These are phyloP conservation scores for Vicia faba DNA, from an alignment of 306 rosid genomes.

Conservation along the genomic window DNA sequence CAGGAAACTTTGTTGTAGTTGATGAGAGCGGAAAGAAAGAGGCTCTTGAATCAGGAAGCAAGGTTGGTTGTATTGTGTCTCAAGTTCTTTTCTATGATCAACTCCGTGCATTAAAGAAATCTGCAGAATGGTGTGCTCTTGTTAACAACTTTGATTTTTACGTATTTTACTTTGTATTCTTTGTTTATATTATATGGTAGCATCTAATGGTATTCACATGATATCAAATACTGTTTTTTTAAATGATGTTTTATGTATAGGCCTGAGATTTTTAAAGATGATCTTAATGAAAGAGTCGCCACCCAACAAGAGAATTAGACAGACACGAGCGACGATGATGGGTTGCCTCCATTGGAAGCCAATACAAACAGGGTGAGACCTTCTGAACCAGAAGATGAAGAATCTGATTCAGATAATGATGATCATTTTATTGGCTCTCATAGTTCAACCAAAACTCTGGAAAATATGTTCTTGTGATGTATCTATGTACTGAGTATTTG, in stretches of 20 bases:
- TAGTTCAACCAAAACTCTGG: too few relatives aligned
- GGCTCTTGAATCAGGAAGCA: slow-evolving; percentile 93
- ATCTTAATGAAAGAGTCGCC: slow-evolving; percentile 45
- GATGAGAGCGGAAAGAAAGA: slow-evolving; percentile 80
- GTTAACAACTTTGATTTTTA: too few relatives aligned
- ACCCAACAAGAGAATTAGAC: too few relatives aligned
- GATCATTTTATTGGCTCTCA: too few relatives aligned
- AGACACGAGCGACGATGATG: too few relatives aligned
- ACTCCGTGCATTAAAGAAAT: slow-evolving; percentile 71
- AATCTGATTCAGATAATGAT: too few relatives aligned
- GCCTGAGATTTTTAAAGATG: slow-evolving; percentile 76
- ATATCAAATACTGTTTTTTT: slow-evolving; percentile 25
- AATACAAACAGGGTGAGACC: too few relatives aligned
- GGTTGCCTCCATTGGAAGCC: too few relatives aligned
- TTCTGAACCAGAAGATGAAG: too few relatives aligned
- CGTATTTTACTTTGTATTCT: neutral
- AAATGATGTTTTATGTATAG: slow-evolving; percentile 44
- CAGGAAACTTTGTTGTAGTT: slow-evolving; percentile 86
- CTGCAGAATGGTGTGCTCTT: too few relatives aligned
- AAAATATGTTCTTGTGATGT: too few relatives aligned
- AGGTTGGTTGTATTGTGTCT: slow-evolving; percentile 80
- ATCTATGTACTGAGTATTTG: too few relatives aligned
- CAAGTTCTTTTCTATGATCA: slow-evolving; percentile 79
- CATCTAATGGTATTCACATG: neutral
- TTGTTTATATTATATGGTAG: neutral